phyloP scores from a whole-genome alignment of 2,329 filamentous ascomycete species.

The Apiospora koreana region DNA sequence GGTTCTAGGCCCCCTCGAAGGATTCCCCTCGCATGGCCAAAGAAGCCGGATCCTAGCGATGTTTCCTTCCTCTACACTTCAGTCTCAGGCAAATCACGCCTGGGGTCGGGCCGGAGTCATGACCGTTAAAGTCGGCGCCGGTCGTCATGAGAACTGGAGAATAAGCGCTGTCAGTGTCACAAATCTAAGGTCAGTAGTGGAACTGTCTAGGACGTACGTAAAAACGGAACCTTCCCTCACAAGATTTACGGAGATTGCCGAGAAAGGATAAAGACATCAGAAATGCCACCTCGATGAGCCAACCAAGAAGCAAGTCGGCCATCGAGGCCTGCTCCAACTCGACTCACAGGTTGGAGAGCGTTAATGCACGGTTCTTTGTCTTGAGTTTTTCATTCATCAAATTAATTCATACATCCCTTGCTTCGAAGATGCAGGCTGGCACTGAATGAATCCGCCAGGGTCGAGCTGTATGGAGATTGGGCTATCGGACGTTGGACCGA shows the following conservation, averaged over 20 bases:
- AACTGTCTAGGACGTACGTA: background rate
- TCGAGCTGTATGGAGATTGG: background rate
- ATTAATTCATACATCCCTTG: background rate
- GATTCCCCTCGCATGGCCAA: background rate
- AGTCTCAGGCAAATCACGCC: background rate
- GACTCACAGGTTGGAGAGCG: background rate
- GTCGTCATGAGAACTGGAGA: conserved; percentile 3
- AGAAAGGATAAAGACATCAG: background rate
- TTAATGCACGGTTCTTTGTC: background rate
- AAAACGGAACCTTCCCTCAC: background rate
- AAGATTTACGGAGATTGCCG: conserved; percentile 3
- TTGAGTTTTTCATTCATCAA: background rate
- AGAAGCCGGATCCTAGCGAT: background rate
- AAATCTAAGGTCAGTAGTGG: background rate
- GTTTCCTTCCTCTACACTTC: background rate
- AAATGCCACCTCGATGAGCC: background rate
- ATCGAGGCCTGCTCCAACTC: background rate
- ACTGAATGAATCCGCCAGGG: background rate
- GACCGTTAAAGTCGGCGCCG: background rate
- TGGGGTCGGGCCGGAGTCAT: background rate
- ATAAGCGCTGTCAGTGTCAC: conserved; percentile 1
- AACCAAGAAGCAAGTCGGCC: background rate
- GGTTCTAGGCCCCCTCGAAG: background rate
- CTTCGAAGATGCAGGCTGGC: background rate
- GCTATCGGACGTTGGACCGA: background rate